Evolutionary conservation across 179 eudicot species (phyloP), one percentile per base, ranked within the genome.

Genomic region (Corrigiola litoralis): DNA sequence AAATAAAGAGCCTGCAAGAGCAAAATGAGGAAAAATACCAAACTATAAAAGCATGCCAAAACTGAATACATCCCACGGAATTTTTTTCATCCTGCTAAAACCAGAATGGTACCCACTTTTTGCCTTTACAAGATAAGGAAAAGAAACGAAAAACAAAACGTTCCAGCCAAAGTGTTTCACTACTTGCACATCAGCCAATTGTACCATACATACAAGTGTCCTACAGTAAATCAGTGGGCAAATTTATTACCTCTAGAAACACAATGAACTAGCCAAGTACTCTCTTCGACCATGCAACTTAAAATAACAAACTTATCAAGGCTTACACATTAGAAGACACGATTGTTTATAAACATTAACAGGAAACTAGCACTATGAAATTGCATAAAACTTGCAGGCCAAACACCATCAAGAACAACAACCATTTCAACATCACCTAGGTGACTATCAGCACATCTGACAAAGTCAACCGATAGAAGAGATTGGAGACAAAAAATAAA

Each of bases 1-100:
- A 87, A 92, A 65, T 89, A 90, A 17, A 92, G 87, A 16, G 98
- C 90, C 96, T 92, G 90, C 69, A 81, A 51, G 63, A n/a, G 14
- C 17, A 20, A 37, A 24, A 14, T 29, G 41, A 27, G 46, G 3
- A 1, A 32, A 6, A 7, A 31, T 18, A 52, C 29, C 58, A 63
- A 38, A 21, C 44, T 18, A 28, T 49, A 49, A 21, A 68, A 32
- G 25, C 66, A 18, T 27, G 34, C 52, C 18, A 20, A 31, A 53
- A 14, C 16, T 49, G 5, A 10, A 24, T 1, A 33, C 14, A 18
- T 18, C 33, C 18, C 3, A 11, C 21, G 28, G 23, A 49, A 12
- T 14, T 51, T 18, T 2, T 28, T 16, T 20, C 40, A 37, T 44
- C 12, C 27, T 46, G 17, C 61, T 52, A 36, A 12, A 13, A 44